These are phyloP conservation scores for Pezicula radicicola DNA, from an alignment of 2,329 filamentous ascomycete species.

Conservation along the genomic window DNA sequence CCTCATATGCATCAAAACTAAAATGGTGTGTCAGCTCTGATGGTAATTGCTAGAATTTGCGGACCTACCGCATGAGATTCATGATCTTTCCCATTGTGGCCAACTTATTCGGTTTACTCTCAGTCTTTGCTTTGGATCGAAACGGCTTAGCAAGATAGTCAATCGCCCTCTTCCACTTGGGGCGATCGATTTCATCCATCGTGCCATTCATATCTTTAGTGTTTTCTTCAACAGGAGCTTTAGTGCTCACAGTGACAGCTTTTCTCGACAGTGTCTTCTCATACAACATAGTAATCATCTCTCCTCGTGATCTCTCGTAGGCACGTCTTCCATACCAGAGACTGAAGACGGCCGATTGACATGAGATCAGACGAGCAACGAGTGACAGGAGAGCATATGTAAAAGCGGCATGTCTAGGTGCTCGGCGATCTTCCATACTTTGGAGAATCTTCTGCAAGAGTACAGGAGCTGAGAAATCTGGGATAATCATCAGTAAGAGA, in stretches of 20 bases:
- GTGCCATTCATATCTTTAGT: conserved; percentile 7
- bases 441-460: conserved; percentile 70
- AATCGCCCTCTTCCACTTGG: conserved; percentile 11
- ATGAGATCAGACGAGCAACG: conserved; percentile 54
- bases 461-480: conserved; percentile 59
- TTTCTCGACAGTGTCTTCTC: conserved; percentile 53
- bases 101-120: conserved; percentile 43
- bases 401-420: conserved; percentile 53
- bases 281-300: conserved; percentile 82
- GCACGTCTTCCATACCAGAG: conserved; percentile 81
- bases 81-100: conserved; percentile 89
- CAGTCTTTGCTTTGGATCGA: conserved; percentile 22
- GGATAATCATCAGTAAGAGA: conserved; percentile 18
- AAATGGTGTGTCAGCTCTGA: not conserved
- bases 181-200: conserved; percentile 3
- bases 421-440: conserved; percentile 55
- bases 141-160: conserved; percentile 20
- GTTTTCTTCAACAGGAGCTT: conserved; percentile 11
- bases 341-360: conserved; percentile 65
- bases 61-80: conserved; percentile 69
- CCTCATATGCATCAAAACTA: conserved; percentile 68
- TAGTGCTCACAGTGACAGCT: conserved; percentile 25
- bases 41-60: not conserved
- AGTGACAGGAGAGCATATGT: conserved; percentile 65
- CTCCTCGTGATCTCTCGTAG: conserved; percentile 81